Percentiles rank a stretch among this genome's conserved stretches.
phyloP scores from a whole-genome alignment of 768 basidiomycete species.

The Crassisporium funariophilum region DNA sequence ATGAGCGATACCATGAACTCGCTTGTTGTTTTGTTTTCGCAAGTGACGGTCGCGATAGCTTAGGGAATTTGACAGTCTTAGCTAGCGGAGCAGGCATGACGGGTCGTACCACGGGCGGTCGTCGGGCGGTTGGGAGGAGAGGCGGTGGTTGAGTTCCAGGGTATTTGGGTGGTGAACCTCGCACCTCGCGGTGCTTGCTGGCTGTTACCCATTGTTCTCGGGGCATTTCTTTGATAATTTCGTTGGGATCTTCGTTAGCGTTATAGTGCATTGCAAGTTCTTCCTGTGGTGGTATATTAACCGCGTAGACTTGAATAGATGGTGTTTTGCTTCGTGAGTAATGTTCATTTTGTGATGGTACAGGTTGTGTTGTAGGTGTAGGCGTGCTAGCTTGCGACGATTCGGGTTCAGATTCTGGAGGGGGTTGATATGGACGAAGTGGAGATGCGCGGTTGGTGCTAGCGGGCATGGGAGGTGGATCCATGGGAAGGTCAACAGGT shows the following conservation, averaged over 20 bases:
- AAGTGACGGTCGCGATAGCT: constrained; percentile 22
- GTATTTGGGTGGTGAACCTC: constrained; percentile 9
- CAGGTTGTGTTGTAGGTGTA: constrained; percentile 4
- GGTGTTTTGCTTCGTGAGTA: constrained; percentile 20
- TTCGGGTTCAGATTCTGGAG: constrained; percentile 9
- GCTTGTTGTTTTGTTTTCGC: constrained; percentile 36
- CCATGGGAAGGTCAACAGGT: constrained; percentile 2
- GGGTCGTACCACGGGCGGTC: constrained; percentile 9
- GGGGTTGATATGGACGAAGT: constrained; percentile 5
- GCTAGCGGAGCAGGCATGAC: constrained; percentile 5
- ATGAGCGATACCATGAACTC: constrained; percentile 41
- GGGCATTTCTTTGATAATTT: constrained; percentile 20
- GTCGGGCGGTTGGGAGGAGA: constrained; percentile 13
- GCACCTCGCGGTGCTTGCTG: constrained; percentile 29
- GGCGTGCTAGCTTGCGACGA: background rate
- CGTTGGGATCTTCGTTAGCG: constrained; percentile 22
- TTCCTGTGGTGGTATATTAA: constrained; percentile 35
- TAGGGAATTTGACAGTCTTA: constrained; percentile 25
- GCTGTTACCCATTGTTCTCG: constrained; percentile 42
- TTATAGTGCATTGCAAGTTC: constrained; percentile 27
- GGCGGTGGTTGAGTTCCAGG: constrained; percentile 8
- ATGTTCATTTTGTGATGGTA: constrained; percentile 3
- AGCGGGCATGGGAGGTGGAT: constrained; percentile 3
- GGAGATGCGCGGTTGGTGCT: constrained; percentile 11
- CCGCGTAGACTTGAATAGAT: constrained; percentile 27